Evolutionary conservation across 441 rosid genomes (phyloP).

Genomic region (Euphorbia celastroides): DNA sequence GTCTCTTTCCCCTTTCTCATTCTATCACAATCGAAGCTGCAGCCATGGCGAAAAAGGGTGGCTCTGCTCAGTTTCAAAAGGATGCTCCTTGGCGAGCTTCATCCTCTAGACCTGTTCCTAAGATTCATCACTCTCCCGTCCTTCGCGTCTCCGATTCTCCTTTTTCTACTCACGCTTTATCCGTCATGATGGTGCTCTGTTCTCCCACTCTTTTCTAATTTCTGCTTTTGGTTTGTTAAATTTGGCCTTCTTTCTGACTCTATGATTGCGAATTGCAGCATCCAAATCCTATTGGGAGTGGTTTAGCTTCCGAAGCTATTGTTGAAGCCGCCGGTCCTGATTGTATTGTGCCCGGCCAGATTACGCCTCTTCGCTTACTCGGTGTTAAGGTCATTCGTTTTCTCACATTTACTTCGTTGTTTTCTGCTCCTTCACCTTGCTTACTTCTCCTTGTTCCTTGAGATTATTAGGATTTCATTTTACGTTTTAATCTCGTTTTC

Average conservation of each 20-base stretch:
- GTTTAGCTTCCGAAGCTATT: constrained; percentile 63
- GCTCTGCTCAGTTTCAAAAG: constrained; percentile 38
- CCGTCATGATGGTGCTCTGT: constrained; percentile 54
- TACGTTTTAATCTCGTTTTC: not conserved
- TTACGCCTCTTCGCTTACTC: constrained; percentile 63
- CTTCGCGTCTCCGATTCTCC: constrained; percentile 54
- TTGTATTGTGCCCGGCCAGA: constrained; percentile 78
- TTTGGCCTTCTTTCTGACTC: not conserved
- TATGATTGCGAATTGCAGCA: constrained; percentile 35
- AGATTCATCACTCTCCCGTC: constrained; percentile 60
- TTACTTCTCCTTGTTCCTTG: not conserved
- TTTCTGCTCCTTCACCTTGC: not conserved
- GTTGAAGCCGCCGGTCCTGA: constrained; percentile 92
- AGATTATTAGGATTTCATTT: not conserved
- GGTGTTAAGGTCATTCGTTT: constrained; percentile 57
- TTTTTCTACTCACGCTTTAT: constrained; percentile 45
- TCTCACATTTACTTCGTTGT: not conserved
- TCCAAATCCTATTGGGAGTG: constrained; percentile 73
- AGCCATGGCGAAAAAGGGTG: constrained; percentile 53
- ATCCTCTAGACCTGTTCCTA: constrained; percentile 53
- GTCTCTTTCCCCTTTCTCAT: no score
- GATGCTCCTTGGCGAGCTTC: constrained; percentile 83
- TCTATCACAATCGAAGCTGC: not conserved
- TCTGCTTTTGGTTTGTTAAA: no score
- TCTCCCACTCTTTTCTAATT: not conserved